phyloP scores from a whole-genome alignment of 139 green algal genomes.

The Eudorina sp. region DNA sequence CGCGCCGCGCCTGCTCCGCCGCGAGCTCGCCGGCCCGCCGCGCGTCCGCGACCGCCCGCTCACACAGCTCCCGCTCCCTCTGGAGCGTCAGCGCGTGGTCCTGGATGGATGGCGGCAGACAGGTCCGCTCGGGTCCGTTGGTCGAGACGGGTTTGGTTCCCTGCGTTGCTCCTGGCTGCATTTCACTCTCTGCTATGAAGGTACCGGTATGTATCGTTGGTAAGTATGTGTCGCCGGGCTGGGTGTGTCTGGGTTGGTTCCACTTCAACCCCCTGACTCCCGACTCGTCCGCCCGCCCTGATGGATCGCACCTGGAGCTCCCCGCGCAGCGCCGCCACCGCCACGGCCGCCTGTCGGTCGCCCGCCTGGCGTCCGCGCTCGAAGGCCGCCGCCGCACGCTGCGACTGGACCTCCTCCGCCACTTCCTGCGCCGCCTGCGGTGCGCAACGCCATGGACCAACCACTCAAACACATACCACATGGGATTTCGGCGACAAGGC shows the following conservation, averaged over 20 bases:
- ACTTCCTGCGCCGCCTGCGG: slow-evolving; percentile 7
- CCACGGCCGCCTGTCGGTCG: slow-evolving; percentile 18
- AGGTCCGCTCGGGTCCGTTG: too few relatives aligned
- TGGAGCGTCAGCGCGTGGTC: slow-evolving; percentile 13
- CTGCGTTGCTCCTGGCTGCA: too few relatives aligned
- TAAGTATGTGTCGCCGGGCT: too few relatives aligned
- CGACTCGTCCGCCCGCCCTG: background rate
- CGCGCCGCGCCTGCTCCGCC: background rate
- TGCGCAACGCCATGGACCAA: background rate
- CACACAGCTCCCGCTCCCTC: slow-evolving; percentile 22
- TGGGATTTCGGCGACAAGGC: too few relatives aligned
- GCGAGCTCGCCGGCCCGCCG: slow-evolving; percentile 8
- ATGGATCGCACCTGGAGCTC: slow-evolving; percentile 27
- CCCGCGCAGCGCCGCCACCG: background rate
- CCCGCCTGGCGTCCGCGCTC: slow-evolving; percentile 22
- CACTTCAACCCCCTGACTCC: background rate
- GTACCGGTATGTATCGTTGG: too few relatives aligned
- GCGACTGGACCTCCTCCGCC: background rate
- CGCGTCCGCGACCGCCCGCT: background rate
- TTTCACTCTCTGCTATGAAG: too few relatives aligned
- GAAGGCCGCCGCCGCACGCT: background rate
- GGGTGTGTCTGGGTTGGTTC: too few relatives aligned
- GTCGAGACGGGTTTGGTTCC: too few relatives aligned
- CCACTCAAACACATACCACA: too few relatives aligned
- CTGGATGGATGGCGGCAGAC: background rate